Evolutionary conservation across 2,329 filamentous ascomycete genomes (phyloP), one percentile per base, ranked within the genome.

Genomic region (Didymella exigua): DNA sequence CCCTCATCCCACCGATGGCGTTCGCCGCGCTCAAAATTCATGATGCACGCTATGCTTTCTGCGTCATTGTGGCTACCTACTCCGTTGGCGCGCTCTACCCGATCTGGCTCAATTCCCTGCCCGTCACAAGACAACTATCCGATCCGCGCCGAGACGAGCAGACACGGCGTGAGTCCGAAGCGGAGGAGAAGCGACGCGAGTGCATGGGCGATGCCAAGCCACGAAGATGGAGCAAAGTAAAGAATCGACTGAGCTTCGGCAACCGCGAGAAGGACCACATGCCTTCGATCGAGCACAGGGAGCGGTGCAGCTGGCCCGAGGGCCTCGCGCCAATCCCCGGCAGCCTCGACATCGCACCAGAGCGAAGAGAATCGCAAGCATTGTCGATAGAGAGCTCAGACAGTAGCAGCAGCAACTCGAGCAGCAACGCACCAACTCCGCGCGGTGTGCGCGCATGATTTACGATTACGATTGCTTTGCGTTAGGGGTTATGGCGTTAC

Each of bases 1-100:
- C 78, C 1, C 75, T 81, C 27, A 82, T 86, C 52, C 81, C 84
- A 0, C 83, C 83, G 8, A 80, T 86, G 50, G 78, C 82, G 58
- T 79, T 78, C 46, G 78, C 77, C 0, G 78, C 81, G 7, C 67
- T 70, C 5, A 69, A 77, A 8, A 61, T 66, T 0, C 68, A 71
- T 3, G 76, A 77, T 19, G 66, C 77, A 1, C 73, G 75, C 16
- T 84, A 80, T 53, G 81, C 82, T 0, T 82, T 82, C 58, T 79
- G 79, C 48, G 80, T 87, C 13, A 76, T 82, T 4, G 72, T 84
- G 11, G 82, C 82, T 0, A 75, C 79, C 0, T 86, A 81, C 52
- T 76, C 77, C 0, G 78, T 75, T 6, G 83, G 82, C 0, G 70
- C 76, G 5, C 59, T 86, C 5, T 82, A 85, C 61, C 81, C 84